These are phyloP conservation scores for Epichloe aotearoae DNA, from an alignment of 2,329 filamentous ascomycete genomes.

Conservation along the genomic window DNA sequence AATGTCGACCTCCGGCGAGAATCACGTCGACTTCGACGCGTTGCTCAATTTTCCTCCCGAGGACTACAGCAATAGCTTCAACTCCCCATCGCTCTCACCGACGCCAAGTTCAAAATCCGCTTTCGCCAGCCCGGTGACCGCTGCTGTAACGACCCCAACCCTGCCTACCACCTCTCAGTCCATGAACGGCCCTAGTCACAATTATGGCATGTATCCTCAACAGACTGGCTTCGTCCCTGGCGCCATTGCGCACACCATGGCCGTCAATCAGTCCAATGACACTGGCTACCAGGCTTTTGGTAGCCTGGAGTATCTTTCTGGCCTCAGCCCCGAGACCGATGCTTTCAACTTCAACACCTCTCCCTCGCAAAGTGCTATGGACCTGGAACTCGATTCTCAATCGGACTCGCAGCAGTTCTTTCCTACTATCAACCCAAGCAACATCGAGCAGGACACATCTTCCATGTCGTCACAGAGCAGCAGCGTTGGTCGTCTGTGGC, in stretches of 20 bases:
- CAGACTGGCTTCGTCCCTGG: slow-evolving; percentile 86
- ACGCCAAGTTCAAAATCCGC: slow-evolving; percentile 37
- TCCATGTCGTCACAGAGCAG: slow-evolving; percentile 37
- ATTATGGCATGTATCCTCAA: slow-evolving; percentile 91
- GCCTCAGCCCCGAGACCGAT: slow-evolving; percentile 47
- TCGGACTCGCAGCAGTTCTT: slow-evolving; percentile 53
- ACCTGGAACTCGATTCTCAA: slow-evolving; percentile 41
- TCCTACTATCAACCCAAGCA: slow-evolving; percentile 55
- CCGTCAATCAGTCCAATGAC: slow-evolving; percentile 53
- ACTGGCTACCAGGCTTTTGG: slow-evolving; percentile 38
- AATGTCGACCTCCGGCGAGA: slow-evolving; percentile 29
- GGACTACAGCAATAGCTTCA: slow-evolving; percentile 38
- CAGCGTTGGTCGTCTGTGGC: slow-evolving; percentile 65
- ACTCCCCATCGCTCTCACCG: slow-evolving; percentile 48
- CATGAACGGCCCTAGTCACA: slow-evolving; percentile 74
- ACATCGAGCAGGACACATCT: slow-evolving; percentile 47
- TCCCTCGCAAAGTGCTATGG: slow-evolving; percentile 47
- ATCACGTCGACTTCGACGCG: slow-evolving; percentile 41
- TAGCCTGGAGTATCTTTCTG: slow-evolving; percentile 37
- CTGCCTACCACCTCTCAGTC: slow-evolving; percentile 45
- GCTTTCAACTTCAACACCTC: slow-evolving; percentile 61
- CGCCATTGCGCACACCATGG: slow-evolving; percentile 66
- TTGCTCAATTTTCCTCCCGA: slow-evolving; percentile 51
- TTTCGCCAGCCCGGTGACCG: slow-evolving; percentile 37
- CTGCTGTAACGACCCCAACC: slow-evolving; percentile 41